These are phyloP conservation scores for Seiridium cupressi DNA, from an alignment of 2,329 filamentous ascomycete genomes.

Conservation along the genomic window DNA sequence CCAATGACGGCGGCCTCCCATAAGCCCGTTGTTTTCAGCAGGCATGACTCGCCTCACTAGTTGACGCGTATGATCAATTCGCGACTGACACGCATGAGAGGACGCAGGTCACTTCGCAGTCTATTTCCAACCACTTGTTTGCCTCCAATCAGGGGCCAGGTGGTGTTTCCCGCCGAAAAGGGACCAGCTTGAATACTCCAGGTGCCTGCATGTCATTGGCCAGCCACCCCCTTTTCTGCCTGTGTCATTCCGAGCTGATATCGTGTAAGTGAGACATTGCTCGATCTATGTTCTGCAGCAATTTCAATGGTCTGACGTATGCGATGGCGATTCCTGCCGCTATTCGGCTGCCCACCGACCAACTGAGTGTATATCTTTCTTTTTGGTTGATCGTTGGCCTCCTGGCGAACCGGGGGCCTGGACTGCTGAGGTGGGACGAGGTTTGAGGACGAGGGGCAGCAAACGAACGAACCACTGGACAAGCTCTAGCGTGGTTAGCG, in stretches of 20 bases:
- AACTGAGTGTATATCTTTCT: neutral
- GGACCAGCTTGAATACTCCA: no score
- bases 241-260: neutral
- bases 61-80: neutral
- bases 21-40: neutral
- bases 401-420: neutral
- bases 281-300: neutral
- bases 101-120: no score
- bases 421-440: neutral
- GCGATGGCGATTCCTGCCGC: no score
- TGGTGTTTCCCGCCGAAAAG: no score
- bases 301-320: no score
- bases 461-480: neutral
- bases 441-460: neutral
- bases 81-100: no score
- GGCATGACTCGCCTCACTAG: neutral
- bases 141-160: no score
- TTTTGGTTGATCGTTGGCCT: neutral
- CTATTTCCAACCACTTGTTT: no score
- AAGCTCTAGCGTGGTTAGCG: neutral
- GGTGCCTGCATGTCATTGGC: neutral
- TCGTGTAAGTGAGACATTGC: neutral
- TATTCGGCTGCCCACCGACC: no score
- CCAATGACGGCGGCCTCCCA: neutral
- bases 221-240: neutral